These are phyloP conservation scores for Curvularia hawaiiensis DNA, from an alignment of 2,329 filamentous ascomycete species.

Conservation along the genomic window DNA sequence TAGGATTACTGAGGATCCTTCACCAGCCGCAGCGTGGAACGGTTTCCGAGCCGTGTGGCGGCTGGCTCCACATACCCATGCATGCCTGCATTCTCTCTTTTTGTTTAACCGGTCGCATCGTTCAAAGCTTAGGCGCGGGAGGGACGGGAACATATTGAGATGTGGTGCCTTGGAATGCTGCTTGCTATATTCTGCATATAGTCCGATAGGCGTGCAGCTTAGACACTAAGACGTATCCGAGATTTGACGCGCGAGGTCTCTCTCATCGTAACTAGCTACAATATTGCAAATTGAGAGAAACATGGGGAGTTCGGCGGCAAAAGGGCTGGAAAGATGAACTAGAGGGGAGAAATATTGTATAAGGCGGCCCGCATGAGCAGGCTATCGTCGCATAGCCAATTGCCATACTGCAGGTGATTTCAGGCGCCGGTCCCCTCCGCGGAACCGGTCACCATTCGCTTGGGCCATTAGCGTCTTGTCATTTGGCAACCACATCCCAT, in stretches of 20 bases:
- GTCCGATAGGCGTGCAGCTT: constrained; percentile 4
- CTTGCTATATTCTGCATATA: constrained; percentile 6
- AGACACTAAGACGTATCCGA: neutral
- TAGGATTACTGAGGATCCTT: constrained; percentile 2
- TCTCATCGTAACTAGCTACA: constrained; percentile 1
- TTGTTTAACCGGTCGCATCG: constrained; percentile 12
- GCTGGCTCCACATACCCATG: constrained; percentile 1
- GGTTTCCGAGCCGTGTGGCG: constrained; percentile 14
- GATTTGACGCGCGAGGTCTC: neutral
- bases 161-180: neutral
- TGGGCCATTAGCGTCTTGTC: constrained; percentile 4
- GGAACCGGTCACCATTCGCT: constrained; percentile 5
- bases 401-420: constrained; percentile 9
- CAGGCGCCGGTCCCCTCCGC: constrained; percentile 2
- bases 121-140: neutral
- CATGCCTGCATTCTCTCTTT: neutral
- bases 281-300: neutral
- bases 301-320: neutral
- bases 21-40: constrained; percentile 10
- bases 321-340: constrained; percentile 1
- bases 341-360: constrained; percentile 5
- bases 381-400: constrained; percentile 1
- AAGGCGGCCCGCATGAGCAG: constrained; percentile 8
- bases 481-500: constrained; percentile 1
- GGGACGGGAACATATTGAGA: constrained; percentile 1